Base-by-base conservation (phyloP, 306 rosid genomes). In the Pueraria montana region DNA sequence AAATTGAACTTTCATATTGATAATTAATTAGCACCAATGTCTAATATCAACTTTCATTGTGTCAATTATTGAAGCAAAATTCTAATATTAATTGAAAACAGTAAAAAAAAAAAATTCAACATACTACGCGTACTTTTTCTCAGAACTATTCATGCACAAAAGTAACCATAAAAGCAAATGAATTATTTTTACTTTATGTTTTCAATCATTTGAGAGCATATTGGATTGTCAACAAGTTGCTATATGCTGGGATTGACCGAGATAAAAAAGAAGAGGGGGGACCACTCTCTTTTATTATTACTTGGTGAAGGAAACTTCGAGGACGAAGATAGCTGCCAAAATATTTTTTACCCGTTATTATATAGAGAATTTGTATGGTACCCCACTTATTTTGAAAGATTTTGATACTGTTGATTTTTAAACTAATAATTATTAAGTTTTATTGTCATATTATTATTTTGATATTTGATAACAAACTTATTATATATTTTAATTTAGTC, bases 121-220 rank as follows among this genome's bases (percentile, higher is more conserved):
- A 38, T 38, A 38, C 9, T 8, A 38, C 11, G 43, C 43, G 43
- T 38, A 38, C 14, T 0, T 21, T 58, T 58, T 21, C 24, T 21
- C 5, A 23, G 27, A 59, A 59, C 9, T 58, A 58, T 52, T 14
- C 38, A 49, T n/a, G 62, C 45, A 9, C 13, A 49, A 64, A 78
- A 78, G 82, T 50, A 50, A 50, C 21, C 6, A n/a, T n/a, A 34
- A 43, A 53, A 24, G 45, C 34, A 40, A 55, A 42, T 32, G 49
- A 73, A 32, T 73, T 30, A 34, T 10, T 48, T 34, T 50, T 36
- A n/a, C 70, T 69, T 40, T 14, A 23, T 73, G 46, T 17, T 34
- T 26, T 38, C 61, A 74, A 82, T 75, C 52, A 74, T 82, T 82
- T 75, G 46, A 66, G 62, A 66, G 62, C 14, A 50, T 64, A 64